Percentiles rank a stretch among this genome's conserved stretches.
phyloP scores from a whole-genome alignment of 2,329 filamentous ascomycete genomes.

The Aspergillus felis region DNA sequence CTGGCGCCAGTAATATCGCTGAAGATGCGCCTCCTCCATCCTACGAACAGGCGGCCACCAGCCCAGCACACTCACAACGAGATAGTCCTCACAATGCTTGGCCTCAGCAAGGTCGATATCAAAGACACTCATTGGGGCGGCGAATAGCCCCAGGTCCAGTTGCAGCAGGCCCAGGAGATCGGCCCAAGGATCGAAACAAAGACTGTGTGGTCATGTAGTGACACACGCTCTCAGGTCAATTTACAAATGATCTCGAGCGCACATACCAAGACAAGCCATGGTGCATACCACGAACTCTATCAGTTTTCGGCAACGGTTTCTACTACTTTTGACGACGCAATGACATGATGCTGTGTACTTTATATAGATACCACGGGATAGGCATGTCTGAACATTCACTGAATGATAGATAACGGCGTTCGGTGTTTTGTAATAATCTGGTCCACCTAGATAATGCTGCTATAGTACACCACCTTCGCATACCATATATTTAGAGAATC shows the following conservation, averaged over 20 bases:
- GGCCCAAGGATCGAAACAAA: constrained; percentile 33
- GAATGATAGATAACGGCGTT: not conserved
- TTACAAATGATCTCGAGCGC: not conserved
- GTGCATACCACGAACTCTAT: not conserved
- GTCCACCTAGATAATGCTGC: not conserved
- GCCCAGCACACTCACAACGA: constrained; percentile 50
- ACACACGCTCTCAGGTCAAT: not conserved
- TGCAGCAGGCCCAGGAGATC: constrained; percentile 11
- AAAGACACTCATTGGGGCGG: constrained; percentile 15
- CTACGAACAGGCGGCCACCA: constrained; percentile 61
- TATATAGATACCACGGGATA: constrained; percentile 4
- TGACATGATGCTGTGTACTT: constrained; percentile 5
- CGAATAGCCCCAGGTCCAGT: constrained; percentile 11
- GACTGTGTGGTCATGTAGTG: constrained; percentile 43
- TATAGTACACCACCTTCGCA: not conserved
- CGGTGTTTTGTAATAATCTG: not conserved
- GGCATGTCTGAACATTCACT: not conserved
- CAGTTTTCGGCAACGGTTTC: not conserved
- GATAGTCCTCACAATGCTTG: constrained; percentile 32
- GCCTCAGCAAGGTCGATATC: constrained; percentile 17
- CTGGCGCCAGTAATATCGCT: constrained; percentile 34
- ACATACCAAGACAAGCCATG: not conserved
- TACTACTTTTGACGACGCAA: constrained; percentile 1
- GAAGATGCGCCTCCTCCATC: constrained; percentile 59
- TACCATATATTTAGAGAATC: not conserved